A percentile compares a stretch with the other conserved stretches of the same genome.
Evolutionary conservation across 2,329 filamentous ascomycete species (phyloP).

Genomic region (Blastomyces silverae): DNA sequence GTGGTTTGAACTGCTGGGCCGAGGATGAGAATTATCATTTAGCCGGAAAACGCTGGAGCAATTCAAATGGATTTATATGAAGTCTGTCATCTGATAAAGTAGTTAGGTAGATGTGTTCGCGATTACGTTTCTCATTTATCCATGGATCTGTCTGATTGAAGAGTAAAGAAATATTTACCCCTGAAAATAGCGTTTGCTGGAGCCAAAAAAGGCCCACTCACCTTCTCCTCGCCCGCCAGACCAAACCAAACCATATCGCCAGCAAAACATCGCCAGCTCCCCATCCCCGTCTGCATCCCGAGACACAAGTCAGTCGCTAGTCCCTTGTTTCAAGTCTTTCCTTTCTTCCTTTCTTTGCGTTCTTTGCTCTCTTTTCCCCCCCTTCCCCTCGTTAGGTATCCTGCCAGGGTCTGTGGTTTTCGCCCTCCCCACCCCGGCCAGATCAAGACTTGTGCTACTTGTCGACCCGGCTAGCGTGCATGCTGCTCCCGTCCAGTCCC

Average conservation of each 20-base stretch:
- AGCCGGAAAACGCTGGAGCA: neutral
- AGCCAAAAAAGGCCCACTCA: neutral
- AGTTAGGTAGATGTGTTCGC: neutral
- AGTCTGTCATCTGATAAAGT: neutral
- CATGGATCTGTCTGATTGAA: neutral
- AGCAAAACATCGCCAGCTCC: neutral
- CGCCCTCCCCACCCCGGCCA: neutral
- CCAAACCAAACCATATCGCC: neutral
- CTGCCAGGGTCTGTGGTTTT: neutral
- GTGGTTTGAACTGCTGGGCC: neutral
- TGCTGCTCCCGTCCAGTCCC: neutral
- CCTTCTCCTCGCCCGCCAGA: neutral
- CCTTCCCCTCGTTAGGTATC: constrained; percentile 2
- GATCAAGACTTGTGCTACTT: neutral
- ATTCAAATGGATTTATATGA: too few relatives aligned
- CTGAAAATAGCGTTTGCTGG: constrained; percentile 5
- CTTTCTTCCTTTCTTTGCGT: constrained; percentile 14
- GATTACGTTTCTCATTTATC: neutral
- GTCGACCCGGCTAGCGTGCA: neutral
- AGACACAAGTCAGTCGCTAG: constrained; percentile 8
- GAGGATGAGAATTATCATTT: neutral
- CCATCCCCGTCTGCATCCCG: neutral
- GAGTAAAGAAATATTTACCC: neutral
- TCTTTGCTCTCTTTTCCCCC: constrained; percentile 10
- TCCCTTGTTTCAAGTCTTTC: constrained; percentile 17